These are phyloP conservation scores for Mollisiaceae sp. DNA, from an alignment of 2,329 filamentous ascomycete species.

Conservation along the genomic window DNA sequence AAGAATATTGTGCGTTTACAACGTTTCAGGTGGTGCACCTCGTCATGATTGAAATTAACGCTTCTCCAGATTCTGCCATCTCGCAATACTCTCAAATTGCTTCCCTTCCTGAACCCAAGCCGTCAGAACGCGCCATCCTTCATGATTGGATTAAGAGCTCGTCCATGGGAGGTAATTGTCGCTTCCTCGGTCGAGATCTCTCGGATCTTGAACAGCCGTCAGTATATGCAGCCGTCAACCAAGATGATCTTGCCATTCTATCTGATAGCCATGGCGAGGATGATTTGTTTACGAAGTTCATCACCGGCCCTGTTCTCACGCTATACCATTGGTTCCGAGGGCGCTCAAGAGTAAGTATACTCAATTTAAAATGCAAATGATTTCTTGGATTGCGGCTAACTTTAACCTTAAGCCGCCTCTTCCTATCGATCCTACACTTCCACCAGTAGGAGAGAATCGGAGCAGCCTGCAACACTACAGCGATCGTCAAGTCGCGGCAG, in stretches of 20 bases:
- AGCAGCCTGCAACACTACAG: conserved; percentile 23
- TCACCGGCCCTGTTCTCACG: conserved; percentile 15
- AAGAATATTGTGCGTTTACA: conserved; percentile 26
- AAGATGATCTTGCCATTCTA: conserved; percentile 25
- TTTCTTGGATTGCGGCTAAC: background rate
- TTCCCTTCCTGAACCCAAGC: conserved; percentile 16
- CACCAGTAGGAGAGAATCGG: conserved; percentile 20
- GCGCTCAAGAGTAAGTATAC: conserved; percentile 18
- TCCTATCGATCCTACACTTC: conserved; percentile 19
- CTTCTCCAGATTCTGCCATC: conserved; percentile 22
- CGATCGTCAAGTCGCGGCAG: conserved; percentile 11
- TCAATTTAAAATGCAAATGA: too few relatives aligned
- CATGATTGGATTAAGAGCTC: conserved; percentile 25
- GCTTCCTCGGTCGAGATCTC: conserved; percentile 28
- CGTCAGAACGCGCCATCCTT: conserved; percentile 18
- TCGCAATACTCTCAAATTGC: conserved; percentile 19
- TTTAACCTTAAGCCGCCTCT: conserved; percentile 12
- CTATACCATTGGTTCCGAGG: conserved; percentile 14
- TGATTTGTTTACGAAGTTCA: conserved; percentile 27
- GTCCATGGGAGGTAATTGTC: conserved; percentile 22
- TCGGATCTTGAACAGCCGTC: conserved; percentile 22
- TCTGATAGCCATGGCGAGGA: conserved; percentile 24
- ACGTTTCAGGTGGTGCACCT: background rate
- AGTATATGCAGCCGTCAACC: conserved; percentile 14
- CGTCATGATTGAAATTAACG: background rate